Conservation (phyloP, 441 rosid genomes). For the Geranium incanum region DNA sequence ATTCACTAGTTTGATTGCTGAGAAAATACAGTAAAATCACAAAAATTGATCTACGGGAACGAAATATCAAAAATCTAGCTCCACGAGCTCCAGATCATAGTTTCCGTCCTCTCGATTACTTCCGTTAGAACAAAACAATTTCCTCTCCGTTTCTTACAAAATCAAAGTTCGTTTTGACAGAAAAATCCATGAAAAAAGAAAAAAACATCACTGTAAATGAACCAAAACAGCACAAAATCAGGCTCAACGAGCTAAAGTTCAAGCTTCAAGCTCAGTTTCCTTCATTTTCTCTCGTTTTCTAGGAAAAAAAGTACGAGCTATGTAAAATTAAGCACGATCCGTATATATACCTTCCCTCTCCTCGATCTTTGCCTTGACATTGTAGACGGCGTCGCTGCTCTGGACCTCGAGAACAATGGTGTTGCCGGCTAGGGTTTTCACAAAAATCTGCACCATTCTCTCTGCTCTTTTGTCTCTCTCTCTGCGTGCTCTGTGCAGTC, state of each 20-base stretch:
- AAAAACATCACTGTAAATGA: background rate
- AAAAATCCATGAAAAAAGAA: background rate
- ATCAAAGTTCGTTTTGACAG: background rate
- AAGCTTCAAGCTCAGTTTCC: background rate
- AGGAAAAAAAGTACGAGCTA: no score
- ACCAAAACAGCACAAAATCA: background rate
- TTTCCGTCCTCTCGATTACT: background rate
- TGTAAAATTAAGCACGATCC: background rate
- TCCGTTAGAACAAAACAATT: background rate
- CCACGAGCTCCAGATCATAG: background rate
- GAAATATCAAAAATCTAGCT: background rate
- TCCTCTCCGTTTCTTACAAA: background rate
- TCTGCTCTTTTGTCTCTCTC: background rate
- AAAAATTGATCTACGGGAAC: background rate
- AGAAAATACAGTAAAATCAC: background rate
- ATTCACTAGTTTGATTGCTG: background rate
- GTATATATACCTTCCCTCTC: background rate
- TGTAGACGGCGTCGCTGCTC: constrained; percentile 78
- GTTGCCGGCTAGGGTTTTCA: constrained; percentile 41
- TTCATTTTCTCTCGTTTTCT: background rate
- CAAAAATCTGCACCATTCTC: constrained; percentile 40
- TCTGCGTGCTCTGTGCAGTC: no score
- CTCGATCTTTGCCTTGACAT: constrained; percentile 64
- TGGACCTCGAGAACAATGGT: constrained; percentile 67
- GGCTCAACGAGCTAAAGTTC: background rate